phyloP scores from a whole-genome alignment of 2,329 filamentous ascomycete species.

The Lachnellula hyalina region DNA sequence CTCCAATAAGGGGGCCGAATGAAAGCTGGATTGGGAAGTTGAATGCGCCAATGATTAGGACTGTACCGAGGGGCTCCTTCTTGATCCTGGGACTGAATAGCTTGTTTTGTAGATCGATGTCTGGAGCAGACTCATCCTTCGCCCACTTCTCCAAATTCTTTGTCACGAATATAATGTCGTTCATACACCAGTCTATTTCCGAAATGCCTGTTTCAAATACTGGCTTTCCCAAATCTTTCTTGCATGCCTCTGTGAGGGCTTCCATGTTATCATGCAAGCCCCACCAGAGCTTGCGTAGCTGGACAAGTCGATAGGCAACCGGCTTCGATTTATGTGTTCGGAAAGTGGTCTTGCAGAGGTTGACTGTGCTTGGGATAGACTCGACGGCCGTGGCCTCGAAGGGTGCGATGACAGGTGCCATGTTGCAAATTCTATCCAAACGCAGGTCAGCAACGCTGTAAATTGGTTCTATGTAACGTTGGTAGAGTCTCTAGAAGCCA shows the following conservation, averaged over 20 bases:
- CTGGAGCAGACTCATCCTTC: constrained; percentile 70
- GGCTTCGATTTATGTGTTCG: constrained; percentile 75
- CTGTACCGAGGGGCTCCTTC: constrained; percentile 81
- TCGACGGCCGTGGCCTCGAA: constrained; percentile 61
- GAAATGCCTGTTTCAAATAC: constrained; percentile 66
- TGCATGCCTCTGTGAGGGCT: constrained; percentile 68
- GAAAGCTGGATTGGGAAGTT: constrained; percentile 88
- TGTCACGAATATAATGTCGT: constrained; percentile 74
- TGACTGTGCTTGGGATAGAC: constrained; percentile 56
- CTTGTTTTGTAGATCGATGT: constrained; percentile 64
- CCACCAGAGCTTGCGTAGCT: constrained; percentile 96
- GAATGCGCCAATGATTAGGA: constrained; percentile 85
- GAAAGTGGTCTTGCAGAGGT: constrained; percentile 63
- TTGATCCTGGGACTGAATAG: constrained; percentile 69
- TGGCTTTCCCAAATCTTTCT: constrained; percentile 73
- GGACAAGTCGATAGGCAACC: constrained; percentile 72
- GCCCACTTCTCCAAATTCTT: constrained; percentile 76
- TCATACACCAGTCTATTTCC: constrained; percentile 74
- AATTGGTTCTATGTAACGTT: background rate
- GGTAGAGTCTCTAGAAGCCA: background rate
- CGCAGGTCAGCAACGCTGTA: background rate
- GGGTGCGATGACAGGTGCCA: constrained; percentile 22
- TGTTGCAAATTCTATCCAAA: constrained; percentile 1
- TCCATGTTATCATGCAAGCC: constrained; percentile 72
- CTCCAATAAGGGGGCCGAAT: constrained; percentile 74